Evolutionary conservation across 257 asterid species (phyloP).

Genomic region (Solanum virginianum): DNA sequence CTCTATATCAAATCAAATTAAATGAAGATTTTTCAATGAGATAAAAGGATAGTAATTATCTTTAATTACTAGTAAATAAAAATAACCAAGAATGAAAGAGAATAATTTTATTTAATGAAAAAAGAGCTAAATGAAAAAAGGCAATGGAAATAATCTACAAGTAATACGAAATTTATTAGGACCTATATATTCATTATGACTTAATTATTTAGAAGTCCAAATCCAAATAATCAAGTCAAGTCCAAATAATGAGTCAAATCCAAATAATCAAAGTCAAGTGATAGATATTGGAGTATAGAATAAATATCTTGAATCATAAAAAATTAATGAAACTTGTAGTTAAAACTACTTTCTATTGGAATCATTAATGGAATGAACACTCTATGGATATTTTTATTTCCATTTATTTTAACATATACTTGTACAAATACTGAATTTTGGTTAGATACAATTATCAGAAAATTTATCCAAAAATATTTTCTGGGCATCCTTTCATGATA

Average conservation of each 20-base stretch:
- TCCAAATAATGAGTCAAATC: too few relatives aligned
- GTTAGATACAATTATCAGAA: not conserved
- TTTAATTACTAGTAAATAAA: not conserved
- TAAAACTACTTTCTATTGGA: not conserved
- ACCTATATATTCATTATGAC: too few relatives aligned
- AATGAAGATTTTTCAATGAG: not conserved
- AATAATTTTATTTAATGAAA: not conserved
- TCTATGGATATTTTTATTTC: not conserved
- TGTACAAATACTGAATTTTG: not conserved
- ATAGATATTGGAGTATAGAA: not conserved
- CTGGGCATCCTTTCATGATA: not conserved
- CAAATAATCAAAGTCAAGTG: too few relatives aligned
- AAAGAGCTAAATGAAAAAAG: not conserved
- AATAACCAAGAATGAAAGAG: not conserved
- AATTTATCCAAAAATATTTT: not conserved
- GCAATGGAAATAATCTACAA: not conserved
- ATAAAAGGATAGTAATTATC: not conserved
- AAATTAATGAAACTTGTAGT: not conserved
- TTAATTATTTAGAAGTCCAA: not conserved
- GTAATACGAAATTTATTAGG: too few relatives aligned
- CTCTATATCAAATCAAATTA: too few relatives aligned
- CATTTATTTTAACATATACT: not conserved
- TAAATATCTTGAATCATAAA: not conserved
- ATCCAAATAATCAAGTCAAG: not conserved
- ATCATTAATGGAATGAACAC: too few relatives aligned